A percentile compares a stretch with the other conserved stretches of the same genome.
Evolutionary conservation across 2,329 filamentous ascomycete genomes (phyloP).

Genomic region (Paecilomyces niveus): DNA sequence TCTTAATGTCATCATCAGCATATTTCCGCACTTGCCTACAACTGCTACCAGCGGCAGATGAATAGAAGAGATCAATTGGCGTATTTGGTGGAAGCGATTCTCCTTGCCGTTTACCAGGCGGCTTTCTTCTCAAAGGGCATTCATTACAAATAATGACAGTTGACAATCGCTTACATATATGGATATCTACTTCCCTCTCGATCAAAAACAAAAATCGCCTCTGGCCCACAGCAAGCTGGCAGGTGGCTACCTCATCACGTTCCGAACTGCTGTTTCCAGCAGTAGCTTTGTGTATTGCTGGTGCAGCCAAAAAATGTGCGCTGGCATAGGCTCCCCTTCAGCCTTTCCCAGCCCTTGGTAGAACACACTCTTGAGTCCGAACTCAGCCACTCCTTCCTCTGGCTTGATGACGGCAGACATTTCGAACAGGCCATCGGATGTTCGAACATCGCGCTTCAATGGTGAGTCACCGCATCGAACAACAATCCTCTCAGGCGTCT

Average conservation of each 20-base stretch:
- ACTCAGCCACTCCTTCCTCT: slow-evolving; percentile 53
- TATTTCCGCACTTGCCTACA: too few relatives aligned
- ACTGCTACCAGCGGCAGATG: too few relatives aligned
- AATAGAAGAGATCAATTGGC: too few relatives aligned
- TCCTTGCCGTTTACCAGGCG: too few relatives aligned
- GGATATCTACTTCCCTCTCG: slow-evolving; percentile 1
- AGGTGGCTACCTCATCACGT: slow-evolving; percentile 10
- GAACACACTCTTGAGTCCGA: slow-evolving; percentile 59
- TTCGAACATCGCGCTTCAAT: slow-evolving; percentile 47
- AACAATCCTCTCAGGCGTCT: slow-evolving; percentile 53
- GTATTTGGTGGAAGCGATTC: too few relatives aligned
- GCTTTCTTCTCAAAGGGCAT: too few relatives aligned
- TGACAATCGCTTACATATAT: not conserved
- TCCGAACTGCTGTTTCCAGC: slow-evolving; percentile 47
- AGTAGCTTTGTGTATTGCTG: slow-evolving; percentile 50
- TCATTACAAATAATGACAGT: too few relatives aligned
- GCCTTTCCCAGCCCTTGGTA: slow-evolving; percentile 47
- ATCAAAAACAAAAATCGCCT: too few relatives aligned
- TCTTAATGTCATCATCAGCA: not conserved
- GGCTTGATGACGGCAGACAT: slow-evolving; percentile 56
- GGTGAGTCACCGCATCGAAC: slow-evolving; percentile 62
- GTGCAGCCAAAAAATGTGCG: slow-evolving; percentile 45
- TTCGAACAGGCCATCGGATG: slow-evolving; percentile 60
- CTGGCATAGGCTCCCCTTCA: slow-evolving; percentile 38
- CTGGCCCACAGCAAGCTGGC: too few relatives aligned